These are phyloP conservation scores for Oryza brachyantha DNA, from an alignment of 176 grass and related monocot species.

Conservation along the genomic window DNA sequence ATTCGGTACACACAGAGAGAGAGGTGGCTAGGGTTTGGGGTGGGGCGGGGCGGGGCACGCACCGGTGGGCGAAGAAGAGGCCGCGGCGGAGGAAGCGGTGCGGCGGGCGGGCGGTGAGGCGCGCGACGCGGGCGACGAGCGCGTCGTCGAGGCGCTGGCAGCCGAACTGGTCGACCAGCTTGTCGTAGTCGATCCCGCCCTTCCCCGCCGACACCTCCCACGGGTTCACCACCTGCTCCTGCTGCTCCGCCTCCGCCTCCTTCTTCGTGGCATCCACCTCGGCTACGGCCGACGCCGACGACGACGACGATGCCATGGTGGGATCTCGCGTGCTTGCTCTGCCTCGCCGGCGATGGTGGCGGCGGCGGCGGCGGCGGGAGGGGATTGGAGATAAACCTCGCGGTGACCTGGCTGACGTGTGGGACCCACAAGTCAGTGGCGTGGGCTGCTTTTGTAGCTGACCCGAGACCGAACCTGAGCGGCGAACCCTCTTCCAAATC, in stretches of 20 bases:
- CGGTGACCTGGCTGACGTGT: background rate
- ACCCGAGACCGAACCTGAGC: too few relatives aligned
- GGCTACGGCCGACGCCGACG: background rate
- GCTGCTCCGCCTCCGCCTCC: constrained; percentile 23
- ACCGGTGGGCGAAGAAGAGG: constrained; percentile 95
- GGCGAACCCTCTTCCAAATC: too few relatives aligned
- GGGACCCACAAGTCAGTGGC: background rate
- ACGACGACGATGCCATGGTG: constrained; percentile 26
- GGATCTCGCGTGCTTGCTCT: background rate
- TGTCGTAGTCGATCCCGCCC: constrained; percentile 96
- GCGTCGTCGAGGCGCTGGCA: constrained; percentile 66
- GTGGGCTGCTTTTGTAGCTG: background rate
- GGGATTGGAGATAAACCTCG: constrained; percentile 10
- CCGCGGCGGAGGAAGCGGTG: constrained; percentile 83
- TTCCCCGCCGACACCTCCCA: constrained; percentile 93
- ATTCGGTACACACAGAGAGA: background rate
- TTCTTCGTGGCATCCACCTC: background rate
- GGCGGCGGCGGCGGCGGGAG: constrained; percentile 4
- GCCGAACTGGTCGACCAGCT: constrained; percentile 90
- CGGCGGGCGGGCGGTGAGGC: constrained; percentile 49
- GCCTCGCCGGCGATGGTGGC: background rate
- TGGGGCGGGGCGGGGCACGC: background rate
- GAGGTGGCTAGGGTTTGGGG: background rate
- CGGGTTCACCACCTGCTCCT: constrained; percentile 86
- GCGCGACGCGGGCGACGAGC: constrained; percentile 52